Conservation (phyloP, 2,329 filamentous ascomycete species). For the Phialemonium atrogriseum region DNA sequence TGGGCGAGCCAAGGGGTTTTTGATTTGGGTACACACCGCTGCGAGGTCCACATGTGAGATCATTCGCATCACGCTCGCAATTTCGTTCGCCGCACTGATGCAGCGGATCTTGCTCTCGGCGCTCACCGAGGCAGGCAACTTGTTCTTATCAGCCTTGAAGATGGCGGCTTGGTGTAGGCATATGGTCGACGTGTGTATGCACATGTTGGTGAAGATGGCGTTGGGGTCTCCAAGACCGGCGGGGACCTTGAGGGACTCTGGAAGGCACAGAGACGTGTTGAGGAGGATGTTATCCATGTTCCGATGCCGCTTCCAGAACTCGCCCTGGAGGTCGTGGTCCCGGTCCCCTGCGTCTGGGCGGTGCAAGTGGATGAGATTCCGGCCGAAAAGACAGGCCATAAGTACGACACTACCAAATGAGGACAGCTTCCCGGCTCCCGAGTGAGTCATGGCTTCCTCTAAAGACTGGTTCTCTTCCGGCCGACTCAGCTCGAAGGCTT, state of each 20-base stretch:
- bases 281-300: constrained; percentile 83
- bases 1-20: too few relatives aligned
- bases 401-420: constrained; percentile 73
- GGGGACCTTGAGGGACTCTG: constrained; percentile 71
- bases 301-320: constrained; percentile 92
- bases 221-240: constrained; percentile 69
- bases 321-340: constrained; percentile 81
- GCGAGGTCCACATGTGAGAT: constrained; percentile 84
- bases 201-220: constrained; percentile 91
- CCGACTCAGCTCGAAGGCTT: constrained; percentile 74
- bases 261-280: constrained; percentile 78
- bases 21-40: constrained; percentile 45
- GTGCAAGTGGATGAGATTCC: constrained; percentile 85
- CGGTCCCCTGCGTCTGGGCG: constrained; percentile 73
- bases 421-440: constrained; percentile 67
- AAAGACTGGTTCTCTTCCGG: constrained; percentile 65
- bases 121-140: constrained; percentile 65
- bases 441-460: constrained; percentile 58
- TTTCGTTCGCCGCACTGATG: constrained; percentile 87
- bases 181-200: constrained; percentile 91
- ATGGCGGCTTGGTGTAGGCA: constrained; percentile 98
- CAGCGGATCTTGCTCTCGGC: constrained; percentile 89
- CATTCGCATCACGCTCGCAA: constrained; percentile 91
- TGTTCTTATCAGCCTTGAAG: constrained; percentile 90
- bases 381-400: constrained; percentile 83